Evolutionary conservation across 108 stramenopile species (phyloP).

Genomic region (Cyclotella cryptica): DNA sequence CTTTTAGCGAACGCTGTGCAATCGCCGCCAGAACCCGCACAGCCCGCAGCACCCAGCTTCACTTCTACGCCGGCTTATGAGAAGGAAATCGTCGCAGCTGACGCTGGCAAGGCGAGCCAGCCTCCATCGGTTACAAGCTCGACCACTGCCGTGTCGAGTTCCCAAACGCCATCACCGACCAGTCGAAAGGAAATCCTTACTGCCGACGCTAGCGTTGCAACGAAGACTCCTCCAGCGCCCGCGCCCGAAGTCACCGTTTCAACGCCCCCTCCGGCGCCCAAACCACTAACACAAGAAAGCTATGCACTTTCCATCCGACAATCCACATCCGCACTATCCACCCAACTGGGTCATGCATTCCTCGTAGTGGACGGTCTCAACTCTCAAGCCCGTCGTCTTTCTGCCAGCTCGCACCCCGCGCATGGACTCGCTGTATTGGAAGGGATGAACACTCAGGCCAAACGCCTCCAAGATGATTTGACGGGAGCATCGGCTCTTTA

Average conservation of each 20-base stretch:
- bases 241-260: neutral
- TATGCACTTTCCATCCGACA: conserved; percentile 30
- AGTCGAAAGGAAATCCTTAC: conserved; percentile 11
- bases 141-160: neutral
- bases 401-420: conserved; percentile 20
- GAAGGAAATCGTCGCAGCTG: conserved; percentile 6
- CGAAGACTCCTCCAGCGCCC: neutral
- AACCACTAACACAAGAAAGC: conserved; percentile 13
- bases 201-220: conserved; percentile 8
- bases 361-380: conserved; percentile 44
- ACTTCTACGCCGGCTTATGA: neutral
- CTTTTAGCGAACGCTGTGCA: too few relatives aligned
- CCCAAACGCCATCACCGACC: neutral
- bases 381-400: conserved; percentile 41
- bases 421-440: conserved; percentile 47
- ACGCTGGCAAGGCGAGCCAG: neutral
- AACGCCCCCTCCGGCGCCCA: neutral
- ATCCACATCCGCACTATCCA: conserved; percentile 44
- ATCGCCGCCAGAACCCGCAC: too few relatives aligned
- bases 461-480: conserved; percentile 30
- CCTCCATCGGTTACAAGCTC: neutral
- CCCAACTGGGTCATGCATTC: conserved; percentile 44
- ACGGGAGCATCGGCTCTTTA: conserved; percentile 14
- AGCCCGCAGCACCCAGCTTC: too few relatives aligned
- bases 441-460: conserved; percentile 43